phyloP scores from a whole-genome alignment of 257 asterid genomes.

The Leptodermis oblonga region DNA sequence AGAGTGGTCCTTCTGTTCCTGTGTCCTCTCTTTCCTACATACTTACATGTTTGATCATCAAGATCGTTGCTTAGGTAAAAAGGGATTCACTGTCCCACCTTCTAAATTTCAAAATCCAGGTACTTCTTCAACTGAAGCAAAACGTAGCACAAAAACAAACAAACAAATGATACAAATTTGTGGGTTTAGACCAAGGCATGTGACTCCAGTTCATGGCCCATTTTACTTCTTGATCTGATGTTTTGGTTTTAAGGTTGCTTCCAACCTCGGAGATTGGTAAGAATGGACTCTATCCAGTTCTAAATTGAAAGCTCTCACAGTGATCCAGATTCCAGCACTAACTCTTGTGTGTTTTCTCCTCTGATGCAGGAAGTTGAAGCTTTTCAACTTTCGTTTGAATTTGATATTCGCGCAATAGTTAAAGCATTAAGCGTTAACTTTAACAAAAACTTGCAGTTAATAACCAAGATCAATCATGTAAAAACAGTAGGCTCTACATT shows the following conservation, averaged over 20 bases:
- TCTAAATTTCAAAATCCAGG: not conserved
- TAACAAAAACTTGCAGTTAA: too few relatives aligned
- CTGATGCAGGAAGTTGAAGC: too few relatives aligned
- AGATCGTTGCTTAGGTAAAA: slow-evolving; percentile 12
- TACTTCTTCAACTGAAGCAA: not conserved
- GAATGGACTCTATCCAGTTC: too few relatives aligned
- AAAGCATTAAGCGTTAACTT: too few relatives aligned
- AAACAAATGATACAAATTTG: not conserved
- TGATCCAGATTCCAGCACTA: too few relatives aligned
- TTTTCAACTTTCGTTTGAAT: too few relatives aligned
- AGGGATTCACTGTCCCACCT: slow-evolving; percentile 19
- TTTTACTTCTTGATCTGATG: not conserved
- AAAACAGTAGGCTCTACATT: too few relatives aligned
- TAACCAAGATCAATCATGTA: too few relatives aligned
- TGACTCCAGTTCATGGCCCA: not conserved
- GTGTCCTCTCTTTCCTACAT: not conserved
- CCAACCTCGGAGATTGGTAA: not conserved
- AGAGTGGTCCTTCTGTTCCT: slow-evolving; percentile 31
- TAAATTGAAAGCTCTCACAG: too few relatives aligned
- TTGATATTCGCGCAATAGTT: too few relatives aligned
- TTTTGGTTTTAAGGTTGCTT: not conserved
- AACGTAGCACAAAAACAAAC: not conserved
- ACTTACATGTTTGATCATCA: slow-evolving; percentile 8
- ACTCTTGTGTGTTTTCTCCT: too few relatives aligned
- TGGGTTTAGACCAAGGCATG: too few relatives aligned